Evolutionary conservation across 108 stramenopile genomes (phyloP), one percentile per base, ranked within the genome.

Genomic region (Fragilaria radians): DNA sequence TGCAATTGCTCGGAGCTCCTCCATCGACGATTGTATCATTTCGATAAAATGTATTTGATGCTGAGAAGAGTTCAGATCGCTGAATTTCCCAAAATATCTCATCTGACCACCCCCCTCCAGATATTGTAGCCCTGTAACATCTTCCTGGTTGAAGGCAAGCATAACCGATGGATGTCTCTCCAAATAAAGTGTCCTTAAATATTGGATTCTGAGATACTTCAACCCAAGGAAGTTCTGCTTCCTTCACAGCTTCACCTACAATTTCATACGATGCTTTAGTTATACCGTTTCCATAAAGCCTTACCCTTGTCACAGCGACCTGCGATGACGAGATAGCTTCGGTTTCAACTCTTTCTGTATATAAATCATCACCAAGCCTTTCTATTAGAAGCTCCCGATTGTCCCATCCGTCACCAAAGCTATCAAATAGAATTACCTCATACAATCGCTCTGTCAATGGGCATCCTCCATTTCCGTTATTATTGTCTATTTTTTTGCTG

Each of bases 61-160:
- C 1, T 1, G 17, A 50, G 21, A 50, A 47, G 14, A 51, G 29
- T 19, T 21, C 17, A 11, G 48, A 28, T 22, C 45, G 24, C 23
- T 33, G 28, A 45, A 75, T 56, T 25, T 75, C 68, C 74, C 74
- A 75, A n/a, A 48, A 57, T 1, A 75, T 63, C 52, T 75, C 74
- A 5, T 69, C 68, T 2, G 58, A n/a, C 25, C 47, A 65, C 18
- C 59, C 59, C 25, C 68, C 74, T 23, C 68, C 67, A 34, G 25
- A 11, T 1, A 47, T 48, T n/a, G 48, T 28, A 23, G 61, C 57
- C 22, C 61, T 52, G 50, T 75, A 75, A 48, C 74, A 75, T 22
- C 68, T 63, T 25, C 59, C 31, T 22, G 67, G 64, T 7, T 57
- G 21, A 25, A 75, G 45, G 46, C 74, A 75, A 5, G 67, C 57